Evolutionary conservation across 2,329 filamentous ascomycete species (phyloP).

Genomic region (Fusarium sp.): DNA sequence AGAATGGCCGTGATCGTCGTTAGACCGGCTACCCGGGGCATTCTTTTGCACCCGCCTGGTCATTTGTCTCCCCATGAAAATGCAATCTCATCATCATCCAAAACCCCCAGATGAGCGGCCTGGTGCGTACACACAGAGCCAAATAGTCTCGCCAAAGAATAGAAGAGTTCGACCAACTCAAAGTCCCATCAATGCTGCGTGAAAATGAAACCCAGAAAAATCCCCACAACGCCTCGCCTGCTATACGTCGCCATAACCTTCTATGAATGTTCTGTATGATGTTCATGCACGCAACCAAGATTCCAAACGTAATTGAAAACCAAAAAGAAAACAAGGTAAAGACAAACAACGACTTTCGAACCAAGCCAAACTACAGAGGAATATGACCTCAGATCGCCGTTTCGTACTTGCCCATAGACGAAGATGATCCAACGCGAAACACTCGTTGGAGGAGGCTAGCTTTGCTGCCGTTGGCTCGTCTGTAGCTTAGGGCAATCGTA

Average conservation of each 20-base stretch:
- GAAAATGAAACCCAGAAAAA: constrained; percentile 12
- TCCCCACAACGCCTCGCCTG: constrained; percentile 45
- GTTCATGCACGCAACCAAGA: constrained; percentile 36
- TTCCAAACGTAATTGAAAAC: constrained; percentile 8
- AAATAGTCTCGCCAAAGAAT: constrained; percentile 42
- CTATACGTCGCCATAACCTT: constrained; percentile 30
- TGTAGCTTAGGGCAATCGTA: constrained; percentile 38
- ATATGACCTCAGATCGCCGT: constrained; percentile 13
- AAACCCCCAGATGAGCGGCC: constrained; percentile 30
- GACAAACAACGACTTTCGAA: not conserved
- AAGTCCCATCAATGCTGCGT: constrained; percentile 25
- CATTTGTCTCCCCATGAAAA: constrained; percentile 34
- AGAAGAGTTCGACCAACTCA: constrained; percentile 17
- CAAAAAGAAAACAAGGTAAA: constrained; percentile 16
- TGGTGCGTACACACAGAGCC: constrained; percentile 48
- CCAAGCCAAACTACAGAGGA: not conserved
- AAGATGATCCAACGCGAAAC: constrained; percentile 42
- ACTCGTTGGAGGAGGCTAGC: constrained; percentile 46
- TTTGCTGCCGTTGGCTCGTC: constrained; percentile 47
- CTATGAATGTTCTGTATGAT: constrained; percentile 35
- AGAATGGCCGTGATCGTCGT: constrained; percentile 43
- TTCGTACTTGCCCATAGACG: constrained; percentile 38
- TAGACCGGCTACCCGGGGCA: constrained; percentile 31
- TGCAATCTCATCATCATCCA: constrained; percentile 36
- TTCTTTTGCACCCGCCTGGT: constrained; percentile 28